Conservation (phyloP, 164 flowering plant genomes). For the Berberis thunbergii region DNA sequence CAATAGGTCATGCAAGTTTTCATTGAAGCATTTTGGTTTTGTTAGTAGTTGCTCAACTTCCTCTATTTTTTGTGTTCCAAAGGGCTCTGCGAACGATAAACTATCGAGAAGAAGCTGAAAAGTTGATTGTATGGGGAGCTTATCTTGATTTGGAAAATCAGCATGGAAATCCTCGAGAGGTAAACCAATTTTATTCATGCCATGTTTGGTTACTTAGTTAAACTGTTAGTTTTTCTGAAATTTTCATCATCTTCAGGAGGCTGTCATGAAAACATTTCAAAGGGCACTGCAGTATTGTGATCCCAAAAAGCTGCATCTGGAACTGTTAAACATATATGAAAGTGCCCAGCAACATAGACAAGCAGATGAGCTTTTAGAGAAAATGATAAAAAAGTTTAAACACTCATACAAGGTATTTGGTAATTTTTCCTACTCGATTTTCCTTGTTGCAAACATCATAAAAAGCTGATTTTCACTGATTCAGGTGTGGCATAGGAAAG, state of each 20-base stretch:
- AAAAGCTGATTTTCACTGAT: neutral
- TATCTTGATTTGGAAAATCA: constrained; percentile 79
- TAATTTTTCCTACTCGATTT: neutral
- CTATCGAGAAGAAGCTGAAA: constrained; percentile 75
- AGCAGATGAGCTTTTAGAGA: constrained; percentile 65
- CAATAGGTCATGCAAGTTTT: too few species aligned
- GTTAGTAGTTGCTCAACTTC: too few species aligned
- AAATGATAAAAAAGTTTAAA: constrained; percentile 77
- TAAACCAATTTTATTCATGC: constrained; percentile 8
- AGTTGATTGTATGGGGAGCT: constrained; percentile 84
- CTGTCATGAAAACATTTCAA: constrained; percentile 58
- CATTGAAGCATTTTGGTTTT: too few species aligned
- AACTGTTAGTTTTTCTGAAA: neutral
- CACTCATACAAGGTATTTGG: constrained; percentile 61
- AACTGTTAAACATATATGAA: constrained; percentile 63
- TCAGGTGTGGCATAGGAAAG: constrained; percentile 72
- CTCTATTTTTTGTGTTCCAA: constrained; percentile 4
- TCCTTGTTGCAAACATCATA: neutral
- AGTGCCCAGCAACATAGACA: constrained; percentile 54
- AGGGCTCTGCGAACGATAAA: constrained; percentile 81
- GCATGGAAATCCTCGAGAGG: constrained; percentile 84
- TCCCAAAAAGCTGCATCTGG: constrained; percentile 65
- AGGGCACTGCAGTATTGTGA: constrained; percentile 85
- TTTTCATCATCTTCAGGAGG: constrained; percentile 44
- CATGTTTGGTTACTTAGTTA: neutral